Percentiles rank a stretch among this genome's conserved stretches.
Conservation (phyloP, 192 early-diverging fungal species). For the Pilobolus umbonatus region DNA sequence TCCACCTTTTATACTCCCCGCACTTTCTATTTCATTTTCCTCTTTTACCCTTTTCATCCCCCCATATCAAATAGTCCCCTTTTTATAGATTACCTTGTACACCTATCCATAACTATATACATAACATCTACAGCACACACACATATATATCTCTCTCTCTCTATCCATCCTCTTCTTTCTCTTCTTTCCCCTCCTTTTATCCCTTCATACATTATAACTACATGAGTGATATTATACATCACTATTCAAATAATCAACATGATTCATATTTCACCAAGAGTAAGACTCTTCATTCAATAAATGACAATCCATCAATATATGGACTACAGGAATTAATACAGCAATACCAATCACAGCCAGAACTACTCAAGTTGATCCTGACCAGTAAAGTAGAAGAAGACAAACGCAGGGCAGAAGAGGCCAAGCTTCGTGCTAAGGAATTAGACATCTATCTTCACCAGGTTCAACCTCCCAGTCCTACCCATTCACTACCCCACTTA, state of each 20-base stretch:
- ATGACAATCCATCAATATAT: conserved; percentile 25
- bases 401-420: conserved; percentile 52
- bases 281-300: background rate
- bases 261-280: background rate
- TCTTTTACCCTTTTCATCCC: too few relatives aligned
- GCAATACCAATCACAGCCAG: conserved; percentile 43
- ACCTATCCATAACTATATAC: too few relatives aligned
- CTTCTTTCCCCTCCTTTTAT: background rate
- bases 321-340: conserved; percentile 54
- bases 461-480: conserved; percentile 6
- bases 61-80: too few relatives aligned
- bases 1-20: too few relatives aligned
- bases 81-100: too few relatives aligned
- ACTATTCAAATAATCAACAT: background rate
- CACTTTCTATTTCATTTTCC: too few relatives aligned
- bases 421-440: conserved; percentile 43
- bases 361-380: conserved; percentile 52
- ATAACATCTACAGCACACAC: too few relatives aligned
- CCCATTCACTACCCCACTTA: background rate
- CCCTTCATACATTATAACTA: background rate
- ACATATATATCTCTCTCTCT: background rate
- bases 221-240: background rate
- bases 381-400: conserved; percentile 56
- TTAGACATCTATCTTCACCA: conserved; percentile 42
- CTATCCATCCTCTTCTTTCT: background rate